A percentile compares a stretch with the other conserved stretches of the same genome.
Evolutionary conservation across 495 filamentous ascomycete species (phyloP).

Genomic region (Aspergillus indologenus): DNA sequence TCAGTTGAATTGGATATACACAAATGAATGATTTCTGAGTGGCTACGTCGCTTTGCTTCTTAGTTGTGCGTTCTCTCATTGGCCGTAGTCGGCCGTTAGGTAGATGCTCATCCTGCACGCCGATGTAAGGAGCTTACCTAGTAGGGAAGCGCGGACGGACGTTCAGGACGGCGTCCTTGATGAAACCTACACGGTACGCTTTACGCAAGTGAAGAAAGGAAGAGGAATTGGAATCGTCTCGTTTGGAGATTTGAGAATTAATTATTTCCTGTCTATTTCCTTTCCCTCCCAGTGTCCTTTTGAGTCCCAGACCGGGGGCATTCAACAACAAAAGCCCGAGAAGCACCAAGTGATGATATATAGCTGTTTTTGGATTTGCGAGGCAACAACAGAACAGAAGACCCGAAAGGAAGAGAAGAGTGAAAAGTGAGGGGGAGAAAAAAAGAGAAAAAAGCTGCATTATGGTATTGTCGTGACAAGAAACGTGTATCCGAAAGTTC

Average conservation of each 20-base stretch:
- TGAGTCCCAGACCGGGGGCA: background rate
- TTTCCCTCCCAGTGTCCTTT: background rate
- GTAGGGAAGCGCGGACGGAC: too few species aligned
- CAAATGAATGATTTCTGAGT: too few species aligned
- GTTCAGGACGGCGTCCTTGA: too few species aligned
- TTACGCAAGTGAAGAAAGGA: too few species aligned
- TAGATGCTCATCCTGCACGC: too few species aligned
- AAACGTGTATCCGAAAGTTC: background rate
- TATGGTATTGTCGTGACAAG: slow-evolving; percentile 7
- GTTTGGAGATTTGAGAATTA: background rate
- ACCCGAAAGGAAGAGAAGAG: background rate
- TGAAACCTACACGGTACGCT: too few species aligned
- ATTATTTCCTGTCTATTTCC: background rate
- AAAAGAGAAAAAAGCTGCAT: slow-evolving; percentile 3
- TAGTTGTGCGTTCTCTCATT: too few species aligned
- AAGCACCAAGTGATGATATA: background rate
- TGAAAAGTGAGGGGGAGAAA: slow-evolving; percentile 1
- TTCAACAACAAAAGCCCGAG: background rate
- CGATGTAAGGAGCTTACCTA: too few species aligned
- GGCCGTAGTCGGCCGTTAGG: too few species aligned
- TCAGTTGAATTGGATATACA: too few species aligned
- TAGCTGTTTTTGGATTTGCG: background rate
- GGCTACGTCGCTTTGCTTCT: too few species aligned
- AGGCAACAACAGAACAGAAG: too few species aligned
- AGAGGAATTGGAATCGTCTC: background rate